Percentiles rank a stretch among this genome's conserved stretches.
phyloP scores from a whole-genome alignment of 306 rosid species.

The Malus fusca region DNA sequence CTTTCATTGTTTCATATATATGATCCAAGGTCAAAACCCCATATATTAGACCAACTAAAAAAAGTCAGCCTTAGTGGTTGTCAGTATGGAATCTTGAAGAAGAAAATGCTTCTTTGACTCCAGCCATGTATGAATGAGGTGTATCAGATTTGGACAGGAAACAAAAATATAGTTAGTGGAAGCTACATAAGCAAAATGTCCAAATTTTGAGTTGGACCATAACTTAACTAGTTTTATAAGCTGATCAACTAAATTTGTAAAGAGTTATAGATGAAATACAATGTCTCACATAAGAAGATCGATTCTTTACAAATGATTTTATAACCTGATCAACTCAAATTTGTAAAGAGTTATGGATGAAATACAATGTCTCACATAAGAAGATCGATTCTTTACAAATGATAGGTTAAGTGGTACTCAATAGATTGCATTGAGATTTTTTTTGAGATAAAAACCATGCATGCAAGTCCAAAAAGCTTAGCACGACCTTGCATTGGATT shows the following conservation, averaged over 20 bases:
- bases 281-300: neutral
- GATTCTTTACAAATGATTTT: neutral
- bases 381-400: too few species aligned
- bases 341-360: neutral
- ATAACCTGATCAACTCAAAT: neutral
- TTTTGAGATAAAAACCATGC: neutral
- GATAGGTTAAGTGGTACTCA: neutral
- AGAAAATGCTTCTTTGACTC: neutral
- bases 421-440: neutral
- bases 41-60: neutral
- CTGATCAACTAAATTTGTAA: neutral
- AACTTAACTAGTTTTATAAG: neutral
- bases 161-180: conserved; percentile 2
- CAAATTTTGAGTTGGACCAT: neutral
- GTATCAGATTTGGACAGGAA: neutral
- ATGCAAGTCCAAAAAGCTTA: neutral
- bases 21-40: neutral
- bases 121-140: conserved; percentile 2
- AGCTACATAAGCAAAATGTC: neutral
- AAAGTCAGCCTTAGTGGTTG: neutral
- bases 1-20: neutral
- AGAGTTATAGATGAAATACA: neutral
- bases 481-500: too few species aligned
- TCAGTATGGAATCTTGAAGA: neutral
- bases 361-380: neutral